Evolutionary conservation across 2,329 filamentous ascomycete genomes (phyloP).

Genomic region (Pseudogymnoascus sp.): DNA sequence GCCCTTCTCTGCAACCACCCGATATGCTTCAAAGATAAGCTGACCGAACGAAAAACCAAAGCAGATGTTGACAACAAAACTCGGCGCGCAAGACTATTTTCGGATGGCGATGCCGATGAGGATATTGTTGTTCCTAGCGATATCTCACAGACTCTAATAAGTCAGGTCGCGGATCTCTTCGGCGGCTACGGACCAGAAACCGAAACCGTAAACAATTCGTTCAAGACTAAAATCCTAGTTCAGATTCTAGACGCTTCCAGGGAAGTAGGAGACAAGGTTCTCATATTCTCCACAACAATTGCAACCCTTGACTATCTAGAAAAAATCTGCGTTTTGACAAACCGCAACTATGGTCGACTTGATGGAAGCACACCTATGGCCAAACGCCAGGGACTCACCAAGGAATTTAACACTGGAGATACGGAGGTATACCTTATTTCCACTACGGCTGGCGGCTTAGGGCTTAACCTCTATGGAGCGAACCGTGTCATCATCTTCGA

Average conservation of each 20-base stretch:
- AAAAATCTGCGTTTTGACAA: constrained; percentile 41
- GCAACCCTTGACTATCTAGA: constrained; percentile 63
- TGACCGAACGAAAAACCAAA: constrained; percentile 32
- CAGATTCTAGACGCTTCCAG: constrained; percentile 61
- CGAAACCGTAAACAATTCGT: constrained; percentile 42
- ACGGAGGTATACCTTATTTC: constrained; percentile 69
- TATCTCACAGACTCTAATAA: background rate
- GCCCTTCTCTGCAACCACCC: constrained; percentile 53
- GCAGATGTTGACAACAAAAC: background rate
- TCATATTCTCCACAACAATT: constrained; percentile 73
- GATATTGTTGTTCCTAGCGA: background rate
- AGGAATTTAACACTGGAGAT: constrained; percentile 56
- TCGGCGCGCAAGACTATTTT: background rate
- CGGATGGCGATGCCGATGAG: constrained; percentile 13
- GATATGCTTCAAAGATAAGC: constrained; percentile 34
- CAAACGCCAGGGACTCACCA: constrained; percentile 54
- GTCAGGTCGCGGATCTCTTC: background rate
- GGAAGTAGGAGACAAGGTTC: constrained; percentile 58
- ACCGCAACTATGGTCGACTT: constrained; percentile 48
- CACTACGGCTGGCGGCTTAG: constrained; percentile 71
- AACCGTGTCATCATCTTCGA: constrained; percentile 85
- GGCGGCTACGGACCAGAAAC: constrained; percentile 25
- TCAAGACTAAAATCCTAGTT: constrained; percentile 60
- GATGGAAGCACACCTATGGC: constrained; percentile 55
- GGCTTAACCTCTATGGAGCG: constrained; percentile 75